Conservation (phyloP, 345 rosid species). For the Ceriops decandra region DNA sequence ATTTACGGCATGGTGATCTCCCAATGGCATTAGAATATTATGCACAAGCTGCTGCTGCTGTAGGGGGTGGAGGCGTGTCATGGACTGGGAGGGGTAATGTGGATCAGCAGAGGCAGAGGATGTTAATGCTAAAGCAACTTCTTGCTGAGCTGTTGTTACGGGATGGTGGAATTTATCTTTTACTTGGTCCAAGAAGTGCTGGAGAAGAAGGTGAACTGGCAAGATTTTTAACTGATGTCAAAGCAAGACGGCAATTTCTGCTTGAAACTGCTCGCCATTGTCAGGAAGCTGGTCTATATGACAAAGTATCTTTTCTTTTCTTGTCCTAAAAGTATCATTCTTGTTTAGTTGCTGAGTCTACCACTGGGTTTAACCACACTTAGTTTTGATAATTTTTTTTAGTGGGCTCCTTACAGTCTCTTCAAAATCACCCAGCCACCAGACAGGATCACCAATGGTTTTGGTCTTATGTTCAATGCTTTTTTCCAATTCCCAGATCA, state of each 20-base stretch:
- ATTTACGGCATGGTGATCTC: conserved; percentile 69
- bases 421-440: too few relatives aligned
- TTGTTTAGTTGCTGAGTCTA: too few relatives aligned
- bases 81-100: conserved; percentile 75
- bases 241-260: conserved; percentile 72
- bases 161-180: conserved; percentile 72
- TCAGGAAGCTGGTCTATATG: conserved; percentile 87
- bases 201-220: conserved; percentile 93
- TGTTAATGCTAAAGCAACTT: conserved; percentile 82
- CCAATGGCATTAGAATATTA: conserved; percentile 82
- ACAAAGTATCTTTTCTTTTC: conserved; percentile 55
- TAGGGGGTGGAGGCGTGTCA: conserved; percentile 85
- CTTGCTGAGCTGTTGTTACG: conserved; percentile 82
- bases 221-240: conserved; percentile 60
- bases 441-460: too few relatives aligned
- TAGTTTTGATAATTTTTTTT: too few relatives aligned
- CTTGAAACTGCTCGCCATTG: conserved; percentile 85
- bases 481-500: too few relatives aligned
- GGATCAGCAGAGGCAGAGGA: conserved; percentile 92
- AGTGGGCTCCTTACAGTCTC: too few relatives aligned
- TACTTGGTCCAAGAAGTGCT: conserved; percentile 81
- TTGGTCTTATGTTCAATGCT: too few relatives aligned
- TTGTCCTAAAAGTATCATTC: background rate
- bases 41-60: conserved; percentile 93
- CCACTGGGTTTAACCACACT: too few relatives aligned